Percentiles rank a stretch among this genome's conserved stretches.
These are phyloP conservation scores for Athelia sp. DNA, from an alignment of 1,284 basidiomycete species.

Conservation along the genomic window DNA sequence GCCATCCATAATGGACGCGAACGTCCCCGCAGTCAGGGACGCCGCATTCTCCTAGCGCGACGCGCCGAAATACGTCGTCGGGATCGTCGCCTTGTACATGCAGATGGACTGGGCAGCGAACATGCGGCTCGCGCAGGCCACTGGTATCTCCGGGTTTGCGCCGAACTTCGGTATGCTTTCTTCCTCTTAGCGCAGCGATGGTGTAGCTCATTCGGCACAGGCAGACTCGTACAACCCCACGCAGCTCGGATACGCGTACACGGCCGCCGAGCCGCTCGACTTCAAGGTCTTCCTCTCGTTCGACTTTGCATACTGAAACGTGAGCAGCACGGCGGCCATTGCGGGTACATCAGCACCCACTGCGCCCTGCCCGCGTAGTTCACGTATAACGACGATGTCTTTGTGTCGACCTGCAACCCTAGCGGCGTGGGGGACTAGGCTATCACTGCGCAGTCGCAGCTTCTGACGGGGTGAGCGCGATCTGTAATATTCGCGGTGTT, in stretches of 20 bases:
- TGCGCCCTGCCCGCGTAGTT: conserved; percentile 62
- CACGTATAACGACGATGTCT: conserved; percentile 45
- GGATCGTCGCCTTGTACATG: conserved; percentile 22
- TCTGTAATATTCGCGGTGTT: no score
- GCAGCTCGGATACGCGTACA: not conserved
- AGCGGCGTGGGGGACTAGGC: conserved; percentile 70
- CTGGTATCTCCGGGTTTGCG: conserved; percentile 20
- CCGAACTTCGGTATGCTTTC: not conserved
- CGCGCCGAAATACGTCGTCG: no score
- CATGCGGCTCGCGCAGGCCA: conserved; percentile 20
- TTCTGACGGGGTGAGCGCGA: conserved; percentile 51
- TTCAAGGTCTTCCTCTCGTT: not conserved
- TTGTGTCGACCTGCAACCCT: conserved; percentile 78
- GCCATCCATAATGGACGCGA: no score
- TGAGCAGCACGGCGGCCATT: not conserved
- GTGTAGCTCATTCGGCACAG: no score
- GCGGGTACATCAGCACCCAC: conserved; percentile 49
- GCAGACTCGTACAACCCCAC: not conserved
- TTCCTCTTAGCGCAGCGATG: no score
- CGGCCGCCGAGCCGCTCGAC: not conserved
- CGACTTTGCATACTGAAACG: not conserved
- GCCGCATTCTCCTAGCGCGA: no score
- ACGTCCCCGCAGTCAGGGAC: no score
- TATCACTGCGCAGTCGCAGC: conserved; percentile 48
- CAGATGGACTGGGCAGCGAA: no score